These are phyloP conservation scores for Pelagophyceae sp. DNA, from an alignment of 352 stramenopile species.

Conservation along the genomic window DNA sequence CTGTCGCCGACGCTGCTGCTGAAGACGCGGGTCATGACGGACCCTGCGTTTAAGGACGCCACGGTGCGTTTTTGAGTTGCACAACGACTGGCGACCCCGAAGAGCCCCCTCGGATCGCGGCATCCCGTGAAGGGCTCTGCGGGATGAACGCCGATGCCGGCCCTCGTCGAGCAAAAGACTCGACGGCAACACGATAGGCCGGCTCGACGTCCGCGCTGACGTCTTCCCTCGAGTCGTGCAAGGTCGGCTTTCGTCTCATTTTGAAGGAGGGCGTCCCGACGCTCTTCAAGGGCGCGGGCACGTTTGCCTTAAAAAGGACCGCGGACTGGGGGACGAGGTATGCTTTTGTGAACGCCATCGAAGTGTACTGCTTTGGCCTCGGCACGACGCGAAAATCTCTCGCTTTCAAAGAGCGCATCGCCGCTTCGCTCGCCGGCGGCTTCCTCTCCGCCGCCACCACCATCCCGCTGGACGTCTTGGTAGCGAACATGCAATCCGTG, in stretches of 20 bases:
- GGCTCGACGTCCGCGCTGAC: not conserved
- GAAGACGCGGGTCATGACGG: slow-evolving; percentile 88
- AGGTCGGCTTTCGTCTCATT: slow-evolving; percentile 76
- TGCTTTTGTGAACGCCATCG: slow-evolving; percentile 73
- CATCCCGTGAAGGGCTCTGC: too few relatives aligned
- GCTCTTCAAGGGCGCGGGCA: slow-evolving; percentile 77
- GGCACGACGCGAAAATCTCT: not conserved
- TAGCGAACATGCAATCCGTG: slow-evolving; percentile 83
- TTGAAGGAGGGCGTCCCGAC: slow-evolving; percentile 64
- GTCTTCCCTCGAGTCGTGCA: slow-evolving; percentile 1
- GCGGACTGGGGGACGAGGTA: slow-evolving; percentile 81
- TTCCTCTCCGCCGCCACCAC: slow-evolving; percentile 62
- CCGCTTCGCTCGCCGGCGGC: slow-evolving; percentile 67
- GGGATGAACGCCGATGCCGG: too few relatives aligned
- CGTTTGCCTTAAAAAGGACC: slow-evolving; percentile 82
- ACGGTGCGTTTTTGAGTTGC: too few relatives aligned
- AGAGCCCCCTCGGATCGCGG: too few relatives aligned
- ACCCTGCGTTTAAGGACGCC: slow-evolving; percentile 66
- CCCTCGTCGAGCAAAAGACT: too few relatives aligned
- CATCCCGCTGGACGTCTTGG: slow-evolving; percentile 79
- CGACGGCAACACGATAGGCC: too few relatives aligned
- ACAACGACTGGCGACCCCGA: too few relatives aligned
- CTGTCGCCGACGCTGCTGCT: slow-evolving; percentile 78
- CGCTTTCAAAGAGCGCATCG: slow-evolving; percentile 53
- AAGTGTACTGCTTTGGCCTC: slow-evolving; percentile 60